Base-by-base conservation (phyloP, 768 basidiomycete species). In the Kwoniella heveanensis region DNA sequence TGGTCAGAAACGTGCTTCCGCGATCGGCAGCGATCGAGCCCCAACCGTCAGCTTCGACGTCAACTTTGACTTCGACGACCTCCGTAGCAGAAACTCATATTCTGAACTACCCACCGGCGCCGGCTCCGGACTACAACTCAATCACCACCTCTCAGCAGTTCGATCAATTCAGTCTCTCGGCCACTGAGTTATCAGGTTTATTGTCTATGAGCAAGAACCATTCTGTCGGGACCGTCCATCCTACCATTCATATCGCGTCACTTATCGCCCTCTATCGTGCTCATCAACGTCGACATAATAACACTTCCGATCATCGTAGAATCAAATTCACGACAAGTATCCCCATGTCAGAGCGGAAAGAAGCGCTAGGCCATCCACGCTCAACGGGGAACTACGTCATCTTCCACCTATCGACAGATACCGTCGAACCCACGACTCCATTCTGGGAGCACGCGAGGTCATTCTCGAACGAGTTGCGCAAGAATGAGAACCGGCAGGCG, bases 301-400 rank as follows among this genome's bases (percentile, higher is more conserved):
- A 24, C 6, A 24, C 48, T 19, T 13, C 13, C 32, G 32, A 32
- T 32, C 7, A 13, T 22, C 22, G 22, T 17, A 26, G 22, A 2
- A 49, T 49, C 4, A 21, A n/a, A 21, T 62, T 62, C 53, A 26
- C 27, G 26, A 37, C 51, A 8, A 62, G 60, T 26, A 30, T 48
- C 29, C 60, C 60, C 6, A 62, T 62, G 0, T 62, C 60, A 7
- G 51, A 54, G 22, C 29, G 60, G 12, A 49, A 52, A 21, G 39
- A 37, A 12, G 24, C 15, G 21, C 19, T 44, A 19, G 52, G 60
- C 15, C 60, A 62, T 55, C 60, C 60, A 10, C 51, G 53, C 19
- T 53, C 60, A 9, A 54, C 60, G 17, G 60, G 60, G n/a, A 62
- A 62, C n/a, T 62, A 62, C n/a, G 60, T 62, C 26, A 54, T 49